Base-by-base conservation (phyloP, 208 protist genomes). In the Histomonas meleagridis region DNA sequence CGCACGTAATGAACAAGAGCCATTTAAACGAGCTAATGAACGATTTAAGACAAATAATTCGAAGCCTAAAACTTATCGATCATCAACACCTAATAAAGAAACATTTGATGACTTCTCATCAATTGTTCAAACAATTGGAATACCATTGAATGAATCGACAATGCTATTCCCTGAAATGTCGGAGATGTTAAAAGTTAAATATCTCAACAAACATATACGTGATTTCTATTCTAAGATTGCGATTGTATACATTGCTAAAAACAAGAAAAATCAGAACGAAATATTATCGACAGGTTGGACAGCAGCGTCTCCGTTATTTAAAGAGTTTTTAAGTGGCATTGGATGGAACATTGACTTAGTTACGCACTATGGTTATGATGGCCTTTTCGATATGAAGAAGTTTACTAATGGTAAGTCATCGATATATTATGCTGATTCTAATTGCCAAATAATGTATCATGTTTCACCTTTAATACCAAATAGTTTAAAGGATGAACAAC, bases 371-470 rank as follows among this genome's bases (percentile, higher is more conserved):
- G 28, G 40, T 0, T 69, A 69, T 62, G 12, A n/a, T 38, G 86
- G 86, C 0, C 53, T 48, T 28, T 43, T 91, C 28, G 86, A 91
- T 40, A 9, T n/a, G 1, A 62, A 49, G 12, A 28, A 55, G 0
- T 40, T 2, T 55, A 23, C 40, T 18, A 91, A n/a, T 49, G 86
- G 86, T 1, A 12, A 40, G 3, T 55, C 55, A 35, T 60, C 86
- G 21, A 69, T 60, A 10, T 91, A 70, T 32, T 91, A 48, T 60
- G 53, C 86, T 14, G 38, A 60, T 62, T 60, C 28, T 46, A 69
- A 23, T 35, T 26, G 69, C 35, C n/a, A 91, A 26, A 70, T 91
- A 60, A 91, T 91, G 53, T 91, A 69, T 32, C 86, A 91, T 48
- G 51, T 91, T 0, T 48, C 53, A 28, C 49, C 86, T 28, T 16